Conservation (phyloP, 2,329 filamentous ascomycete species). For the Acrocalymma vagum region DNA sequence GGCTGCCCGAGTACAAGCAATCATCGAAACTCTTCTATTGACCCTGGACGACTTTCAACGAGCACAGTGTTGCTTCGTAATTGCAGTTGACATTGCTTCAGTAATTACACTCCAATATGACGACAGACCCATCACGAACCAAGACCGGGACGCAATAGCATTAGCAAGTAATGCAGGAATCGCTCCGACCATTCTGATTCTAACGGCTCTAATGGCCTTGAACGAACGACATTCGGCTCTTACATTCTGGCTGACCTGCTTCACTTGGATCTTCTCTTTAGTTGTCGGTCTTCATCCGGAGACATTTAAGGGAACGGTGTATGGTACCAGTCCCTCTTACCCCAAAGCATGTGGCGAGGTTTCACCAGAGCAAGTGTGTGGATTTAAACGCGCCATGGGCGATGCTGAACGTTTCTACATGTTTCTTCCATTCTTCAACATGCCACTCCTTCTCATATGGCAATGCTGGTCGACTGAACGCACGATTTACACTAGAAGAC, state of each 20-base stretch:
- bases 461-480: too few species aligned
- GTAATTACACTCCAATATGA: not conserved
- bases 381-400: too few species aligned
- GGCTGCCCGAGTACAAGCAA: not conserved
- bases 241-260: conserved; percentile 1
- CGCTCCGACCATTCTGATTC: not conserved
- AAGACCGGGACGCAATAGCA: conserved; percentile 1
- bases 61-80: conserved; percentile 10
- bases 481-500: too few species aligned
- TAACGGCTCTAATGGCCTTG: not conserved
- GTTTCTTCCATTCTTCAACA: too few species aligned
- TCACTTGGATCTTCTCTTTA: conserved; percentile 7
- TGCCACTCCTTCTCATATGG: too few species aligned
- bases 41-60: conserved; percentile 11
- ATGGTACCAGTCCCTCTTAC: too few species aligned
- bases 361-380: too few species aligned
- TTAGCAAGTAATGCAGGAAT: conserved; percentile 1
- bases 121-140: not conserved
- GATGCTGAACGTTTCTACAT: too few species aligned
- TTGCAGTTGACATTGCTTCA: conserved; percentile 7
- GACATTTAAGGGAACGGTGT: too few species aligned
- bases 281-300: too few species aligned
- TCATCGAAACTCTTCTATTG: not conserved
- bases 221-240: not conserved
- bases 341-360: too few species aligned